These are phyloP conservation scores for Asterochloris erici DNA, from an alignment of 139 green algal species.

Conservation along the genomic window DNA sequence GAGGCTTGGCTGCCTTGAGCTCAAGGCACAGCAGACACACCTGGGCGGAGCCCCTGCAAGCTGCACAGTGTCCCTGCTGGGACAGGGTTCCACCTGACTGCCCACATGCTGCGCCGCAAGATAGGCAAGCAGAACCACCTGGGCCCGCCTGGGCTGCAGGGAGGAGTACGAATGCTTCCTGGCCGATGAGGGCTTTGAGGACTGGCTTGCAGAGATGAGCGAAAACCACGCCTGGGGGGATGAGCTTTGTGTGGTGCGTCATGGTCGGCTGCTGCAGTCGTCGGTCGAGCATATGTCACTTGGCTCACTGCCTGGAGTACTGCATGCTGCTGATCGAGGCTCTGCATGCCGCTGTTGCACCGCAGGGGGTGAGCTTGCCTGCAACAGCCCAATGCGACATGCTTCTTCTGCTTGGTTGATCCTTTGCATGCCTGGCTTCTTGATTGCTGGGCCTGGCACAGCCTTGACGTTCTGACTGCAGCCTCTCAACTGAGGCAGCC, in stretches of 20 bases:
- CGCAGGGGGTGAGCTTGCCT: background rate
- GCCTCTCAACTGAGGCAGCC: too few species aligned
- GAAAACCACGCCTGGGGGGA: conserved; percentile 60
- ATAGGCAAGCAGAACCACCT: too few species aligned
- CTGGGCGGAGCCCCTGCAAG: too few species aligned
- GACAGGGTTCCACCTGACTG: too few species aligned
- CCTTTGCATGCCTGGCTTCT: background rate
- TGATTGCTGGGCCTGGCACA: too few species aligned
- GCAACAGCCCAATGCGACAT: background rate
- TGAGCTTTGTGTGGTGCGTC: conserved; percentile 67
- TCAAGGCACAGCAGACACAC: too few species aligned
- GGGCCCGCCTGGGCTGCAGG: background rate
- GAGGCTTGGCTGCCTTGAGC: too few species aligned
- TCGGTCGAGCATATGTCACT: background rate
- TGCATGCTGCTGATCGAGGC: background rate
- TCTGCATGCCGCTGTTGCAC: background rate
- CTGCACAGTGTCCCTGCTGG: too few species aligned
- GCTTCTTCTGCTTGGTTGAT: background rate
- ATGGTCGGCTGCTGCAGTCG: background rate
- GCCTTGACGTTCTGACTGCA: too few species aligned
- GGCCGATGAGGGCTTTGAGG: conserved; percentile 28
- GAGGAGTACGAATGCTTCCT: conserved; percentile 49
- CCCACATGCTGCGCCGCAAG: too few species aligned
- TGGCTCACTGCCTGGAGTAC: background rate
- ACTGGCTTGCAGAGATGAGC: conserved; percentile 49